A percentile compares a stretch with the other conserved stretches of the same genome.
Evolutionary conservation across 2,329 filamentous ascomycete genomes (phyloP).

Genomic region (Ophiosphaerella korrae): DNA sequence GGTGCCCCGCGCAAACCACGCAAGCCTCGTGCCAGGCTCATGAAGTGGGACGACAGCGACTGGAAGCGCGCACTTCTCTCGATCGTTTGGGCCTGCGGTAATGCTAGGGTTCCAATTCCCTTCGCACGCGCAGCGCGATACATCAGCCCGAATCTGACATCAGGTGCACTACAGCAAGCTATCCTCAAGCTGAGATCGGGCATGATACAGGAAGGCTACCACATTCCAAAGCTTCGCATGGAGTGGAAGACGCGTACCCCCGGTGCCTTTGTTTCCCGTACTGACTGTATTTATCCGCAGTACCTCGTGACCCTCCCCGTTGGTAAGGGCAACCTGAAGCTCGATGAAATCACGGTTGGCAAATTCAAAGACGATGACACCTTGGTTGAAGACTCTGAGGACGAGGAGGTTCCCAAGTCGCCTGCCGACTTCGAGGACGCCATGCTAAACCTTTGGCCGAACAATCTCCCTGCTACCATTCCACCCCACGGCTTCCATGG

Average conservation of each 20-base stretch:
- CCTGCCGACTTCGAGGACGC: too few species aligned
- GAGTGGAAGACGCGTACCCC: conserved; percentile 29
- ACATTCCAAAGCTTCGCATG: conserved; percentile 30
- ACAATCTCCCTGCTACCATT: too few species aligned
- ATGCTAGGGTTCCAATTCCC: conserved; percentile 33
- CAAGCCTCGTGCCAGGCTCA: conserved; percentile 32
- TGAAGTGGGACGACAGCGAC: conserved; percentile 39
- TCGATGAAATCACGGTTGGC: too few species aligned
- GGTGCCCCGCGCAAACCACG: conserved; percentile 36
- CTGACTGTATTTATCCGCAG: conserved; percentile 12
- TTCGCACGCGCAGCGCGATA: conserved; percentile 36
- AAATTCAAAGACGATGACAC: too few species aligned
- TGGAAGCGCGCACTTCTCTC: conserved; percentile 35
- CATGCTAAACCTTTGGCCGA: too few species aligned
- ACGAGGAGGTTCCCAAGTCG: too few species aligned
- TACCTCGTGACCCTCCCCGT: not conserved
- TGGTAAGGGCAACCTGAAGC: too few species aligned
- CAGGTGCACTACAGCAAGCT: conserved; percentile 40
- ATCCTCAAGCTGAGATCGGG: conserved; percentile 37
- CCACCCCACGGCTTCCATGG: too few species aligned
- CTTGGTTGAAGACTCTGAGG: too few species aligned
- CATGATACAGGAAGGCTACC: conserved; percentile 24
- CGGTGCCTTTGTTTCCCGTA: conserved; percentile 6
- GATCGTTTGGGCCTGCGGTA: conserved; percentile 39
- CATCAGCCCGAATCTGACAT: conserved; percentile 28